Evolutionary conservation across 2,329 filamentous ascomycete genomes (phyloP), one percentile per base, ranked within the genome.

Genomic region (Aspergillus pseudoglaucus): DNA sequence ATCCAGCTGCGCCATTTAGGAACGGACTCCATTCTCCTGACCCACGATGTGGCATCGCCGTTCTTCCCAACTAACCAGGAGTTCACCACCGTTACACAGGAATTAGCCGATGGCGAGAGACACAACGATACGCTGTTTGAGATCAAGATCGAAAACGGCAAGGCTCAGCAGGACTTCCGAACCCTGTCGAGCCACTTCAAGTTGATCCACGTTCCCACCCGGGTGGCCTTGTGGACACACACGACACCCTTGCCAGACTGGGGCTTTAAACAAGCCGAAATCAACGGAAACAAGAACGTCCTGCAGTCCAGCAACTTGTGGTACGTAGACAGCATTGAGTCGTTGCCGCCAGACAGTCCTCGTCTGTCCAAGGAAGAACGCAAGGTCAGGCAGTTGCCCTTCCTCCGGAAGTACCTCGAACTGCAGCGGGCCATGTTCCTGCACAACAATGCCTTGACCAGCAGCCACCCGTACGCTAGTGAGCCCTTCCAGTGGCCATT

Each of bases 141-240:
- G 72, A 79, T 98, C 59, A 84, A 86, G 62, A 85, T 97, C 53
- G 93, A 97, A 65, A 82, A 87, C 55, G 88, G 84, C 62, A 96
- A 96, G 72, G 65, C 77, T 39, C 78, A 79, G 22, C 86, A 91
- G 62, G 84, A 91, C 48, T 95, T 97, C 76, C 91, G 89, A 75
- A 91, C 87, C 52, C 81, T 95, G 65, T 84, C 91, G 8, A 85
- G 89, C 52, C 87, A 95, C 72, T 96, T 98, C 81, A 97, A 96
- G 74, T 80, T 98, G 51, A 82, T 98, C 59, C 93, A 98, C 70
- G 83, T 87, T 62, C 90, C 91, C 6, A 94, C 89, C 68, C 95
- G 94, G 69, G 93, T 98, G 44, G 91, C 93, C 56, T 95, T 98
- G 91, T 98, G 93, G 93, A 98, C 93, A 23, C 91, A 97, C 69